A percentile compares a stretch with the other conserved stretches of the same genome.
These are phyloP conservation scores for Penicillium palitans DNA, from an alignment of 2,329 filamentous ascomycete genomes.

Conservation along the genomic window DNA sequence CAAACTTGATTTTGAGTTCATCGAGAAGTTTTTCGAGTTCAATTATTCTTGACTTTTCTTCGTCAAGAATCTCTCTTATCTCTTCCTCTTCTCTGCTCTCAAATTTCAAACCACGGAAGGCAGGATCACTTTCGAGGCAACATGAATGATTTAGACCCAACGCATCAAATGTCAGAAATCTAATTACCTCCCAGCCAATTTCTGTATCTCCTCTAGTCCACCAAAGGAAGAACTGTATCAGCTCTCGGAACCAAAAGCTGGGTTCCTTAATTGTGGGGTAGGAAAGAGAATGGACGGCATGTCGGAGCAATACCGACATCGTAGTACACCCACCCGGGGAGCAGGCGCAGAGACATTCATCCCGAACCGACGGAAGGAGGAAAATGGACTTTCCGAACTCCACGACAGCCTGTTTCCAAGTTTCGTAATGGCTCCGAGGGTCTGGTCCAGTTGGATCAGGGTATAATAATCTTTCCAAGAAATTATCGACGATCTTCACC, in stretches of 20 bases:
- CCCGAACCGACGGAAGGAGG: neutral
- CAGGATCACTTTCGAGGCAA: neutral
- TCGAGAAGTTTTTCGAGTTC: slow-evolving; percentile 2
- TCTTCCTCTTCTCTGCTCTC: neutral
- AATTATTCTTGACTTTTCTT: neutral
- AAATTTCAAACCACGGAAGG: neutral
- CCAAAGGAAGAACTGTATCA: neutral
- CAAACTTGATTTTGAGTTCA: neutral
- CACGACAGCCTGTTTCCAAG: neutral
- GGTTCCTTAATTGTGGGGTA: accelerated
- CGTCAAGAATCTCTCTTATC: neutral
- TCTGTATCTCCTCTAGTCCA: neutral
- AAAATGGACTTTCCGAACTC: neutral
- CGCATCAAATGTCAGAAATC: slow-evolving; percentile 8
- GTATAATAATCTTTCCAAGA: too few species aligned
- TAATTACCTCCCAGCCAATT: neutral
- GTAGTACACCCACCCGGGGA: slow-evolving; percentile 3
- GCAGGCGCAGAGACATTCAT: slow-evolving; percentile 5
- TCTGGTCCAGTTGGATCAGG: too few species aligned
- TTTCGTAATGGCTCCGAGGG: too few species aligned
- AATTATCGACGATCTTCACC: neutral
- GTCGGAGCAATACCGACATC: slow-evolving; percentile 1
- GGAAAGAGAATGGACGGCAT: neutral
- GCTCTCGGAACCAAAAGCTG: neutral
- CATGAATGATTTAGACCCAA: slow-evolving; percentile 7